Base-by-base conservation (phyloP, 148 eudicot species). In the Limonium bicolor region DNA sequence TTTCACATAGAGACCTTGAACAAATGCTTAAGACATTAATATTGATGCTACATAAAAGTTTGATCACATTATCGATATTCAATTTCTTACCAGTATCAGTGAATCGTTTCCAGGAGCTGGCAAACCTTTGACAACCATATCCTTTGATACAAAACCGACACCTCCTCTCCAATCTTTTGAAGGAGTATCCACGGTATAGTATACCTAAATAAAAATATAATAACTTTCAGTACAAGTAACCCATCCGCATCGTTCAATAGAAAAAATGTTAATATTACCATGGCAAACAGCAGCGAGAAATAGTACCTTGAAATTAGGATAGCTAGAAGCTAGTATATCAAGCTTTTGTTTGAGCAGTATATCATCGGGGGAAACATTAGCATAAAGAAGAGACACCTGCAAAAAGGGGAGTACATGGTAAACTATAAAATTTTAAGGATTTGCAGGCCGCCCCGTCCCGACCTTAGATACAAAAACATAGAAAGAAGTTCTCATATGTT, bases 351-450 rank as follows among this genome's bases (percentile, higher is more conserved):
- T 85, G 35, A 92, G 77, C 51, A 92, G 60, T 38, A 92, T 92
- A 61, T 92, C 99, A 62, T 92, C 94, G 11, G 95, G 95, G 36
- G 99, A 75, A 52, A 78, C 78, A 76, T 92, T 92, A 32, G 88
- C 99, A 50, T 81, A 92, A 29, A 92, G 24, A 62, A 92, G 61
- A 18, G 99, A 78, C 20, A 92, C 88, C 99, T 90, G 65, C 42
- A 59, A 51, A 13, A 21, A 18, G 4, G 51, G 15, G 31, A 22
- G 20, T 8, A 24, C 7, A 20, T 9, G 1, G 21, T 36, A 31
- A 42, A 25, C 17, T n/a, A n/a, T n/a, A n/a, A n/a, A n/a, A n/a
- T n/a, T n/a, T n/a, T n/a, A n/a, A n/a, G n/a, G n/a, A n/a, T n/a
- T n/a, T n/a, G n/a, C n/a, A n/a, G n/a, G n/a, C n/a, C n/a, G n/a